Percentiles rank a stretch among this genome's conserved stretches.
Evolutionary conservation across 768 basidiomycete species (phyloP).

Genomic region (Mrakia gelida): DNA sequence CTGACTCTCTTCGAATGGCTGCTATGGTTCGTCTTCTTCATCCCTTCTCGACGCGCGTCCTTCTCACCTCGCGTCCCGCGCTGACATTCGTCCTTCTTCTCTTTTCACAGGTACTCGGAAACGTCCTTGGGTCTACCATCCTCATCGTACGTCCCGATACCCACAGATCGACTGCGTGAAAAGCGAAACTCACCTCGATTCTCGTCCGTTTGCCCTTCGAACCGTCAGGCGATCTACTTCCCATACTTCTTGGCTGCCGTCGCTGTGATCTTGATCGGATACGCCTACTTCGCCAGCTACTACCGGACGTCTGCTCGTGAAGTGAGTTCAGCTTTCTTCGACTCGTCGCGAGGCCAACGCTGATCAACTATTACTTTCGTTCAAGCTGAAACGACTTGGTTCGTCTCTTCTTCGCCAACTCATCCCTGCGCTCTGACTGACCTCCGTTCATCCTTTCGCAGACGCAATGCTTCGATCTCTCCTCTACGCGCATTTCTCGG

Average conservation of each 20-base stretch:
- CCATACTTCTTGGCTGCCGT: constrained; percentile 84
- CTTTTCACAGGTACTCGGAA: constrained; percentile 59
- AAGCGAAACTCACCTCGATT: not conserved
- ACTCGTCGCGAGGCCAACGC: not conserved
- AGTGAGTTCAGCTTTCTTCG: constrained; percentile 52
- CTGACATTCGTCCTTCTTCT: constrained; percentile 36
- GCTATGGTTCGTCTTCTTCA: not conserved
- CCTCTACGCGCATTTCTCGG: constrained; percentile 87
- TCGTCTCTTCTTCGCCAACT: not conserved
- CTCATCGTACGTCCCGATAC: constrained; percentile 49
- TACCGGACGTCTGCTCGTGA: constrained; percentile 83
- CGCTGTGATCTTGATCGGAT: constrained; percentile 49
- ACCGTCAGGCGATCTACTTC: constrained; percentile 48
- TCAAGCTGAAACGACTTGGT: constrained; percentile 44
- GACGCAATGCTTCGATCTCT: constrained; percentile 65
- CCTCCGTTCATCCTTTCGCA: not conserved
- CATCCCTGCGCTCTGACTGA: not conserved
- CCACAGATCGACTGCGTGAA: no score
- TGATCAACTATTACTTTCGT: not conserved
- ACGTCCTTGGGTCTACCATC: constrained; percentile 60
- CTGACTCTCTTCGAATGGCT: constrained; percentile 42
- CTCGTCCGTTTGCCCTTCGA: not conserved
- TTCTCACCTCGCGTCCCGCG: no score
- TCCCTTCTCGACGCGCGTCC: not conserved
- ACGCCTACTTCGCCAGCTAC: constrained; percentile 50